Evolutionary conservation across 495 filamentous ascomycete species (phyloP), one percentile per base, ranked within the genome.

Genomic region (Aspergillus saccharolyticus): DNA sequence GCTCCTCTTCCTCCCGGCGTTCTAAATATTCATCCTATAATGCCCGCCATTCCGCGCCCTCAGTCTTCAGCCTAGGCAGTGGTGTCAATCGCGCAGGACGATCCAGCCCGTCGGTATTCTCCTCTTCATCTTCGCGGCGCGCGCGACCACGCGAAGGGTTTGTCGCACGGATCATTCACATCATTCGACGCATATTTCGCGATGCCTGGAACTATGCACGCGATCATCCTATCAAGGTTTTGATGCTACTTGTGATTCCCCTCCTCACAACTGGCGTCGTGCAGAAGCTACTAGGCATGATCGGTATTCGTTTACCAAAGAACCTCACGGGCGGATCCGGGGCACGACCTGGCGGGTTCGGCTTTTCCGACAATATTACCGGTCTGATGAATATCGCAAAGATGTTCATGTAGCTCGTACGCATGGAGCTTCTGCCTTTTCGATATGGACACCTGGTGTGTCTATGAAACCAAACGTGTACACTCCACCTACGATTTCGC

Each of bases 161-260:
- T 73, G 70, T 94, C 55, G 68, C 81, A 57, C 85, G 85, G 56
- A 76, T 90, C 42, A 68, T 89, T 64, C 79, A 81, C 62, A 82
- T 86, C 55, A 82, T 96, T 59, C 85, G 83, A 63, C 85, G 84
- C 22, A 75, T 92, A 25, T 68, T 95, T 25, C 86, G 87, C 54
- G 83, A 91, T 60, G 81, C 96, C 14, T 79, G 81, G 61, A 79
- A 83, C 67, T 95, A 91, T 70, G 86, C 87, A 54, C 84, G 88
- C 65, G 77, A 82, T 8, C 83, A 96, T 66, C 91, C 91, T 0
- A 63, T 90, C 61, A 94, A 92, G 71, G 86, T 93, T 2, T 85
- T 95, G 71, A 83, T 92, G 76, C 78, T 94, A 17, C 86, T 95
- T 28, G 82, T 95, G 53, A 80, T 96, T 78, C 91, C 91, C 18